Conservation (phyloP, 345 rosid genomes). For the Raphanus sativus region DNA sequence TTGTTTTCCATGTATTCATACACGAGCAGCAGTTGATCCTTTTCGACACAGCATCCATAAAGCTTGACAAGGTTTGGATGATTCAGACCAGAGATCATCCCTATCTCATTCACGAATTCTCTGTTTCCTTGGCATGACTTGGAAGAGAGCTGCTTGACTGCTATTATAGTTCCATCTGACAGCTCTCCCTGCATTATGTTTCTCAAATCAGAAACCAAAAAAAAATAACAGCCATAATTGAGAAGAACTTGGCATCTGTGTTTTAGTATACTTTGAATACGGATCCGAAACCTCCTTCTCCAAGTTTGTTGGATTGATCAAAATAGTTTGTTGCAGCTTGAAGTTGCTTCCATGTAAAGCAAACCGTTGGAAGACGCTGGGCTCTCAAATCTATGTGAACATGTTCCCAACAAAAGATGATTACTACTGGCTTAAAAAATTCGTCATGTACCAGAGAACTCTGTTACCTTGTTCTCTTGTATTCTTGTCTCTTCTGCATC, state of each 20-base stretch:
- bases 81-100: background rate
- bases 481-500: background rate
- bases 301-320: conserved; percentile 26
- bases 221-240: background rate
- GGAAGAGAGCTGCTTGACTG: background rate
- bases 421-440: background rate
- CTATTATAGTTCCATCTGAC: background rate
- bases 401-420: background rate
- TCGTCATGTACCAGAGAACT: background rate
- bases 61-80: conserved; percentile 1
- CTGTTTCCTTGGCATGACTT: background rate
- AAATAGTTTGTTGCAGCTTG: conserved; percentile 33
- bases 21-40: background rate
- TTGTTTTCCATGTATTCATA: background rate
- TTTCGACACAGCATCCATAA: background rate
- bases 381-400: background rate
- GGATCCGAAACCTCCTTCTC: conserved; percentile 36
- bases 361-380: conserved; percentile 5
- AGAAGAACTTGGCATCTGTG: background rate
- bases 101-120: background rate
- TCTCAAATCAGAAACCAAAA: background rate
- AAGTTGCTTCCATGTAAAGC: conserved; percentile 26
- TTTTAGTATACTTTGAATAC: conserved; percentile 20
- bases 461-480: background rate
- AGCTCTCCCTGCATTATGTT: background rate